Evolutionary conservation across 148 eudicot species (phyloP), one percentile per base, ranked within the genome.

Genomic region (Rheum nobile): DNA sequence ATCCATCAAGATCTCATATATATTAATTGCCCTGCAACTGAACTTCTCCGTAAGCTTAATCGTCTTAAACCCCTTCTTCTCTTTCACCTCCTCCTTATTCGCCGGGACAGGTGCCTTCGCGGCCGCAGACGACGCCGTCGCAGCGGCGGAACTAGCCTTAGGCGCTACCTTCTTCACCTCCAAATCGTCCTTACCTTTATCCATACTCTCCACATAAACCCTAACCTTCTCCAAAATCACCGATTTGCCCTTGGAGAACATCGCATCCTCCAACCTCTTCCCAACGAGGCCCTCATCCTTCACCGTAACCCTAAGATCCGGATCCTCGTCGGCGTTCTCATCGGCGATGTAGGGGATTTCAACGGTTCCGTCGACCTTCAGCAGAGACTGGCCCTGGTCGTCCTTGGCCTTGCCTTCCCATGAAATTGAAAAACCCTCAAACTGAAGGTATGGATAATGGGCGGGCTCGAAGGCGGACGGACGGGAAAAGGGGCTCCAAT

Each of bases 311-410:
- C 74, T 87, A 38, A 91, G n/a, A 1, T 89, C 93, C 0, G 97
- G 97, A 28, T 86, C 89, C 37, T 91, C 97, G 13, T 75, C 97
- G 0, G 97, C 94, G 34, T 91, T 91, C 77, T 89, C 97, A 24
- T 91, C 97, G 6, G 93, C 39, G 1, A 94, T 72, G 28, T 94
- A 94, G 0, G 98, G 98, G 28, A 94, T 67, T 67, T 91, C 97
- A 1, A 91, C 87, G 2, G 67, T 4, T 0, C 98, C 98, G 0
- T 82, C 83, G 0, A 75, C 78, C 4, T 43, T 77, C 6, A 83
- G 12, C 0, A 89, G 8, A 0, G 82, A 29, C 9, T 43, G 71
- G 0, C 89, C 93, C 0, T 73, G 68, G 0, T 81, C 71, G 28
- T 87, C 98, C 47, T 67, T 91, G 0, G 80, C 90, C n/a, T 89